Evolutionary conservation across 2,329 filamentous ascomycete genomes (phyloP), one percentile per base, ranked within the genome.

Genomic region (Monascus ruber): DNA sequence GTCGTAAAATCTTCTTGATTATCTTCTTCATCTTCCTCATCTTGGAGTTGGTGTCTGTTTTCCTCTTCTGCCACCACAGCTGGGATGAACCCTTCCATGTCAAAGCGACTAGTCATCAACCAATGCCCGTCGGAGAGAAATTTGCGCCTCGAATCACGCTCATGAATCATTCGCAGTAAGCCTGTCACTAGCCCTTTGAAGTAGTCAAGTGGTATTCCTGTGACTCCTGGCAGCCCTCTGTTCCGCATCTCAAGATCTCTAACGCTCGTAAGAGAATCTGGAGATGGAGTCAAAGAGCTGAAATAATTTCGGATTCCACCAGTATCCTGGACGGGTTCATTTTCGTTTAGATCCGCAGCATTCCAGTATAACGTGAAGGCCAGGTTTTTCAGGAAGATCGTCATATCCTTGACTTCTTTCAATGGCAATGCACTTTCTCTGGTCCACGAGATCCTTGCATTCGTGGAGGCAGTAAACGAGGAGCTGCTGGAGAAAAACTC

Each of bases 281-380:
- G 34, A 7, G 46, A 43, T 8, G 53, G 42, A 11, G 42, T 36
- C 9, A 48, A 43, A 31, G 55, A 53, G 35, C 42, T 58, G 52
- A 73, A 72, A 43, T 71, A 74, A 34, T 58, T 64, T 11, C 63
- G 61, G 31, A 73, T 60, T 8, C 66, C 62, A 26, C 63, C 61
- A 31, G 64, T 62, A 17, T 60, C 56, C 24, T 58, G 56, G 31
- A 49, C 43, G 31, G 42, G 50, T 24, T 64, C 62, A 33, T 65
- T 60, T 34, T 70, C 66, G 24, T 60, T 68, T 39, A 83, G 66
- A 41, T 89, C 83, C 2, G 77, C 73, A 6, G 82, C 75, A 52
- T 89, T 81, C 69, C 89, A 94, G 59, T 94, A 89, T 37, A 95
- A 70, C 0, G 84, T 81, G 50, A 96, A 96, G 0, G 85, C 83